phyloP scores from a whole-genome alignment of 495 filamentous ascomycete genomes.

The Tuber indicum region DNA sequence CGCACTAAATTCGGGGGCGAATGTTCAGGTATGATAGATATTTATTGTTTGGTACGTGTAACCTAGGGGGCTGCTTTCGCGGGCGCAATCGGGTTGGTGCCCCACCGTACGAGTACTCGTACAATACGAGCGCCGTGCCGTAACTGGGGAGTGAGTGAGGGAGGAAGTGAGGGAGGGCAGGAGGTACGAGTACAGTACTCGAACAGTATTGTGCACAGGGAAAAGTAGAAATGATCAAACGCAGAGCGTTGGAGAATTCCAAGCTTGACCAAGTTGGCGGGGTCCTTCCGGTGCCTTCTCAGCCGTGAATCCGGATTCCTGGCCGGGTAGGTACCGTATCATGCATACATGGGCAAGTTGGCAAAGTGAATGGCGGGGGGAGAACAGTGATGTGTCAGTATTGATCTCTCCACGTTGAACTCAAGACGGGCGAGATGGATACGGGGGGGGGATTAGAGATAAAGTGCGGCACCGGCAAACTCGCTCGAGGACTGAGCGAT shows the following conservation, averaged over 20 bases:
- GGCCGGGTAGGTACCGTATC: not conserved
- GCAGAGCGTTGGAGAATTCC: not conserved
- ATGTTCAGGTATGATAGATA: no score
- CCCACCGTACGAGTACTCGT: not conserved
- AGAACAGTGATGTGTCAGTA: conserved; percentile 1
- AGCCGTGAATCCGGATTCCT: not conserved
- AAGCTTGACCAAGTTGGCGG: not conserved
- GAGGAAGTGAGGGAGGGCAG: not conserved
- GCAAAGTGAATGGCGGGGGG: not conserved
- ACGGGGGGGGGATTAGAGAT: not conserved
- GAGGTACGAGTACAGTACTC: not conserved
- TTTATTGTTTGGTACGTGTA: no score
- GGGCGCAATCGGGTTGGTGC: not conserved
- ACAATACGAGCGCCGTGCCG: not conserved
- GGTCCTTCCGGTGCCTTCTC: not conserved
- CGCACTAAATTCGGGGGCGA: no score
- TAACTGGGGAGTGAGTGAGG: not conserved
- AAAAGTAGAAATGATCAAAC: not conserved
- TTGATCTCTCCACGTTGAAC: not conserved
- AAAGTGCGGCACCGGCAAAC: not conserved
- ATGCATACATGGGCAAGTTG: not conserved
- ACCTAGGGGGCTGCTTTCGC: not conserved
- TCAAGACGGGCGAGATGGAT: not conserved
- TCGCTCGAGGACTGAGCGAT: not conserved
- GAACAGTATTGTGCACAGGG: not conserved